Evolutionary conservation across 768 basidiomycete genomes (phyloP).

Genomic region (Tulasnella calospora): DNA sequence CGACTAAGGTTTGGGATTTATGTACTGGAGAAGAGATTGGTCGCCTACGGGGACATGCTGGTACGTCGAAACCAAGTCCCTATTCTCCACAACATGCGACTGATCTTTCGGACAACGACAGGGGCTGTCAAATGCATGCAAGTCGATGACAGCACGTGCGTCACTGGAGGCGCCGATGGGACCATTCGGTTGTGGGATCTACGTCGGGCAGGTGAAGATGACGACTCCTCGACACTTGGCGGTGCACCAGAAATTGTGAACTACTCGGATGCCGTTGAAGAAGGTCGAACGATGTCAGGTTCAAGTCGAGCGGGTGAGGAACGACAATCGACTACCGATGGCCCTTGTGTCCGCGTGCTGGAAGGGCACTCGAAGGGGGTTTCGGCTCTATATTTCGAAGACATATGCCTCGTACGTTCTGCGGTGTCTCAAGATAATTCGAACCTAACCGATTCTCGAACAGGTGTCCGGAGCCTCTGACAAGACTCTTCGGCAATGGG

Average conservation of each 20-base stretch:
- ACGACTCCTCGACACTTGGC: conserved; percentile 41
- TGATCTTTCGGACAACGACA: conserved; percentile 18
- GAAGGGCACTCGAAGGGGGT: conserved; percentile 93
- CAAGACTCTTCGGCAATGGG: conserved; percentile 98
- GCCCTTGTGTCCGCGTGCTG: conserved; percentile 65
- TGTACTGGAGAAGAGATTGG: conserved; percentile 84
- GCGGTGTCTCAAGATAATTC: conserved; percentile 10
- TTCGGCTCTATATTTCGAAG: conserved; percentile 92
- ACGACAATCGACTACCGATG: conserved; percentile 46
- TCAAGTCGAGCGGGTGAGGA: conserved; percentile 63
- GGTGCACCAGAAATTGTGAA: conserved; percentile 29
- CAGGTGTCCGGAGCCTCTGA: conserved; percentile 97
- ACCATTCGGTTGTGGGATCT: conserved; percentile 88
- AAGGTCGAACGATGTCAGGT: conserved; percentile 39
- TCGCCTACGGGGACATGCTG: conserved; percentile 72
- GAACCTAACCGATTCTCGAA: conserved; percentile 30
- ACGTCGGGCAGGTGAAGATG: conserved; percentile 69
- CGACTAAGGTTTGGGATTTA: conserved; percentile 92
- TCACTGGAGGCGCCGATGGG: conserved; percentile 88
- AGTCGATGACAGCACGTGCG: conserved; percentile 83
- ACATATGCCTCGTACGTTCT: conserved; percentile 72
- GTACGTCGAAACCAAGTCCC: conserved; percentile 36
- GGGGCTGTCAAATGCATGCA: conserved; percentile 78
- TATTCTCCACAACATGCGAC: not conserved
- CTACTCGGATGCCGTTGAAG: conserved; percentile 8